Base-by-base conservation (phyloP, 1,284 basidiomycete species). In the Athelia psychrophila region DNA sequence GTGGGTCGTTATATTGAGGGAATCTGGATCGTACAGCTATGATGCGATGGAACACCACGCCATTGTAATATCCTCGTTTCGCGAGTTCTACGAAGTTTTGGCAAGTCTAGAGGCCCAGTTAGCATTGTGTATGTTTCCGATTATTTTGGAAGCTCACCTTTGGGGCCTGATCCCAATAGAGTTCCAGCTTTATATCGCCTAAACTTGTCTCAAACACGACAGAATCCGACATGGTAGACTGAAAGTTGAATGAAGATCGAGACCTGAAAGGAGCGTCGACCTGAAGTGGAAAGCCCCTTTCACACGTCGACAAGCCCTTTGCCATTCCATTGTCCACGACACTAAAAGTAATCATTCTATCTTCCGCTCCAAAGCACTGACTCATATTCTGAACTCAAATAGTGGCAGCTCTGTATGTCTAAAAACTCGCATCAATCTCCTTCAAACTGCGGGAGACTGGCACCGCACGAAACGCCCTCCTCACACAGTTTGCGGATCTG, bases 91-190 rank as follows among this genome's bases (percentile, higher is more conserved):
- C 78, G 70, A 97, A 97, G 77, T 97, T 97, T 70, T 88, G 84
- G 72, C 93, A 96, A n/a, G 94, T 95, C 91, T 95, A 58, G 19
- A 54, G 49, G 48, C 53, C 16, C 50, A 19, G 45, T 51, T 16
- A 9, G 24, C 33, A 18, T 18, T 9, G 12, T 10, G 15, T 35
- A 19, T n/a, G 9, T 32, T 53, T 49, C 49, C 44, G 44, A 51
- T 51, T 51, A 47, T 16, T 48, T 51, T 27, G 51, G 51, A 23
- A 35, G 48, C 74, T 57, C 68, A 92, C 93, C 71, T 84, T 86
- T 23, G 94, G 95, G 1, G 93, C 92, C 68, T 97, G 93, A 33
- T 91, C 73, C 80, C 86, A 91, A 72, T 97, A 97, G 24, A 98
- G 78, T 73, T 97, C 94, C 10, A 97, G 76, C 54, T 89, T 84